Base-by-base conservation (phyloP, 495 filamentous ascomycete species). In the Evernia prunastri region DNA sequence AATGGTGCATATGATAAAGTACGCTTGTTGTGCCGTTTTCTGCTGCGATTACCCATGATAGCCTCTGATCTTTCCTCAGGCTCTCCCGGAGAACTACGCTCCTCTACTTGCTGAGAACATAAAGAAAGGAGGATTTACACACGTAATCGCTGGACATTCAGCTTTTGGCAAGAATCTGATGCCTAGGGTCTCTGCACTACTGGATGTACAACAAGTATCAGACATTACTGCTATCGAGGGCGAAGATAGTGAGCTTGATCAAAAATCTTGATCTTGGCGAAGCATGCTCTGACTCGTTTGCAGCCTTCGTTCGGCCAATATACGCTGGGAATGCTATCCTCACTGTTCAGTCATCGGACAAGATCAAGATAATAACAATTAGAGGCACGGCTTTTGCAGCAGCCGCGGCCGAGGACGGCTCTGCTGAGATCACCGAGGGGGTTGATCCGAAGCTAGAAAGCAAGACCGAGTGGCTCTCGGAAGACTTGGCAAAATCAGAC, bases 311-410 rank as follows among this genome's bases (percentile, higher is more conserved):
- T 49, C 90, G 94, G 39, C 92, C 95, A 51, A 96, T 98, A 71
- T 98, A 98, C 72, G 94, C 94, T 59, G 94, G 94, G 49, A 98
- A 98, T 73, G 95, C 91, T 58, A 94, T 98, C 69, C 85, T 95
- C 18, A 98, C 95, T n/a, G 91, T 97, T 37, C 89, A 97, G 74
- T 95, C 91, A 10, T 83, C 83, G 62, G 95, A 98, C 71, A 70
- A 79, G 4, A 86, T 90, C 75, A 98, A 97, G 77, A 74, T 96
- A 47, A 83, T 97, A 68, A 98, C 94, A 39, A 88, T 97, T 61
- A 86, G 94, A 68, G 91, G 92, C 56, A 97, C 94, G 23, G 89
- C 95, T 11, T 98, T 98, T 80, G 74, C 75, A 63, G 70, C 75
- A 60, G 64, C 71, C 12, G 76, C 80, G 64, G 73, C 77, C 51